Percentiles rank a stretch among this genome's conserved stretches.
Evolutionary conservation across 2,329 filamentous ascomycete species (phyloP).

Genomic region (Arthrobotrys sphaeroides): DNA sequence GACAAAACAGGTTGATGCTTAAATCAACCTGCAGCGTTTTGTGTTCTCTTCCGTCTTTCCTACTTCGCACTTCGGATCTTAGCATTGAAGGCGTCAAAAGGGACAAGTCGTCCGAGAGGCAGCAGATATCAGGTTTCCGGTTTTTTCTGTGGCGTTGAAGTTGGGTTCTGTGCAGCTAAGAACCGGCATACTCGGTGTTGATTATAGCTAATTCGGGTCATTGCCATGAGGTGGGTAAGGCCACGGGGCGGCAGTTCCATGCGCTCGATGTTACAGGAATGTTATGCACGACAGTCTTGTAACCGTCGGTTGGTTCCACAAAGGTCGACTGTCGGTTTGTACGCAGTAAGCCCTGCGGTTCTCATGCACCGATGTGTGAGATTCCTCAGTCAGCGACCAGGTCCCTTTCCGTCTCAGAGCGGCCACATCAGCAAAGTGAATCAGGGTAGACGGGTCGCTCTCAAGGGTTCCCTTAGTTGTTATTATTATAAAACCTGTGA

Average conservation of each 20-base stretch:
- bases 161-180: not conserved
- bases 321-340: not conserved
- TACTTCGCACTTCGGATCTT: conserved; percentile 46
- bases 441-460: not conserved
- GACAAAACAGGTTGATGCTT: not conserved
- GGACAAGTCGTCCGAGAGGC: not conserved
- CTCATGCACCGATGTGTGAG: not conserved
- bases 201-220: conserved; percentile 16
- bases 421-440: not conserved
- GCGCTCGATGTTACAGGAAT: not conserved
- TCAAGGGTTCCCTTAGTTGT: not conserved
- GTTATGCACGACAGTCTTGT: not conserved
- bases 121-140: not conserved
- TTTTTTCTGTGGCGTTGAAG: not conserved
- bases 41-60: conserved; percentile 35
- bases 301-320: not conserved
- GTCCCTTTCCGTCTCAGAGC: not conserved
- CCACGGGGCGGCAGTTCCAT: not conserved
- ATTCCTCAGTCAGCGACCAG: not conserved
- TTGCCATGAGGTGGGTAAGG: not conserved
- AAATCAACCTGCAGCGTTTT: not conserved
- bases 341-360: not conserved
- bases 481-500: not conserved
- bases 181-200: not conserved
- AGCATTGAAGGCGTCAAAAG: conserved; percentile 1